A percentile compares a stretch with the other conserved stretches of the same genome.
Evolutionary conservation across 2,329 filamentous ascomycete genomes (phyloP).

Genomic region (Chalaropsis thielavioides): DNA sequence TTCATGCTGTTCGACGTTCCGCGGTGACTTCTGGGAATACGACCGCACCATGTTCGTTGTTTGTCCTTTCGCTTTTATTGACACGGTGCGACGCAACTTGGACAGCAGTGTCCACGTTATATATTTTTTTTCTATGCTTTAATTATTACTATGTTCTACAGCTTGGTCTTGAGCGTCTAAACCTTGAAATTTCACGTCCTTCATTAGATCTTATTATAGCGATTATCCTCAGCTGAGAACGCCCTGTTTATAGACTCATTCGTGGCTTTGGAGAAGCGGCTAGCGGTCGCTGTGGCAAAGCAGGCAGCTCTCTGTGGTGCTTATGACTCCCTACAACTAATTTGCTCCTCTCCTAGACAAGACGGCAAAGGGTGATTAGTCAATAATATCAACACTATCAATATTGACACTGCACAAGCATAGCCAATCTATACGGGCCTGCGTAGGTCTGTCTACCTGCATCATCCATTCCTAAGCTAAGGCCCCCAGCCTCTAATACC

Average conservation of each 20-base stretch:
- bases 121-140: not conserved
- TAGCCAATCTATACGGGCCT: no score
- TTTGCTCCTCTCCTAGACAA: no score
- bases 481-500: not conserved
- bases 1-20: not conserved
- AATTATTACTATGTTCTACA: not conserved
- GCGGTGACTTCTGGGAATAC: not conserved
- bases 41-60: not conserved
- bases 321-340: no score
- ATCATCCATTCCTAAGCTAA: not conserved
- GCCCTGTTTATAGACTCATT: not conserved
- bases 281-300: not conserved
- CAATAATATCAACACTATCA: no score
- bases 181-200: not conserved
- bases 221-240: not conserved
- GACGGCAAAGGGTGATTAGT: no score
- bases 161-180: not conserved
- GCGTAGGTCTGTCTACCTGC: no score
- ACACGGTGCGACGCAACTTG: not conserved
- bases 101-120: not conserved
- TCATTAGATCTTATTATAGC: not conserved
- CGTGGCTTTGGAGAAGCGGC: not conserved
- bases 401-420: no score
- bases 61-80: not conserved
- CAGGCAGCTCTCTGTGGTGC: not conserved